phyloP scores from a whole-genome alignment of 1,284 basidiomycete species.

The Leccinum fallax region DNA sequence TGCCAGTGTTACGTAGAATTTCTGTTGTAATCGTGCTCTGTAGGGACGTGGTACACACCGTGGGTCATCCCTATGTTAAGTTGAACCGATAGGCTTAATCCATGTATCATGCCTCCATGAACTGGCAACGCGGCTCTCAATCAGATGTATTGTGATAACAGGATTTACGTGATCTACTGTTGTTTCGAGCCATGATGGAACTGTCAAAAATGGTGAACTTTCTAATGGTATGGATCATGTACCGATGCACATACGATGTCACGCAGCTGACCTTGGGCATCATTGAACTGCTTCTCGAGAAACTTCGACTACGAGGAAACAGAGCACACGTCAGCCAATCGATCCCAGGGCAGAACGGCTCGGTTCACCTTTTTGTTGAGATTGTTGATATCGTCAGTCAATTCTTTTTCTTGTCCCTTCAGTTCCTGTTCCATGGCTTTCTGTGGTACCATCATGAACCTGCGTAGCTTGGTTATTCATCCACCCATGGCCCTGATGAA shows the following conservation, averaged over 20 bases:
- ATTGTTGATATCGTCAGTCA: conserved; percentile 78
- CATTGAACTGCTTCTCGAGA: conserved; percentile 88
- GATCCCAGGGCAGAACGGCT: background rate
- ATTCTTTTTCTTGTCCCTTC: conserved; percentile 74
- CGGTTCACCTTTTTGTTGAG: conserved; percentile 70
- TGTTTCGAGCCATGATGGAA: conserved; percentile 65
- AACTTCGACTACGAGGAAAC: conserved; percentile 68
- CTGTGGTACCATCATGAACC: conserved; percentile 89
- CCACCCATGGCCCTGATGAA: background rate
- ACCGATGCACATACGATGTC: conserved; percentile 65
- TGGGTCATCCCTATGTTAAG: conserved; percentile 3
- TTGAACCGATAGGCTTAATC: conserved; percentile 5
- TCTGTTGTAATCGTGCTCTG: background rate
- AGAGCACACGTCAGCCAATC: conserved; percentile 4
- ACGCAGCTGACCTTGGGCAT: conserved; percentile 82
- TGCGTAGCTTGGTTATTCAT: conserved; percentile 34
- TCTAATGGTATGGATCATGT: background rate
- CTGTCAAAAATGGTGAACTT: conserved; percentile 35
- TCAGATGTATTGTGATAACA: conserved; percentile 9
- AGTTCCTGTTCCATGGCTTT: conserved; percentile 76
- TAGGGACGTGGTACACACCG: conserved; percentile 5
- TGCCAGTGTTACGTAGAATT: background rate
- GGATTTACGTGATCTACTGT: conserved; percentile 30
- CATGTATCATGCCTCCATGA: background rate
- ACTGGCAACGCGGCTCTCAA: background rate